A percentile compares a stretch with the other conserved stretches of the same genome.
phyloP scores from a whole-genome alignment of 2,329 filamentous ascomycete species.

The Bipolaris victoriae region DNA sequence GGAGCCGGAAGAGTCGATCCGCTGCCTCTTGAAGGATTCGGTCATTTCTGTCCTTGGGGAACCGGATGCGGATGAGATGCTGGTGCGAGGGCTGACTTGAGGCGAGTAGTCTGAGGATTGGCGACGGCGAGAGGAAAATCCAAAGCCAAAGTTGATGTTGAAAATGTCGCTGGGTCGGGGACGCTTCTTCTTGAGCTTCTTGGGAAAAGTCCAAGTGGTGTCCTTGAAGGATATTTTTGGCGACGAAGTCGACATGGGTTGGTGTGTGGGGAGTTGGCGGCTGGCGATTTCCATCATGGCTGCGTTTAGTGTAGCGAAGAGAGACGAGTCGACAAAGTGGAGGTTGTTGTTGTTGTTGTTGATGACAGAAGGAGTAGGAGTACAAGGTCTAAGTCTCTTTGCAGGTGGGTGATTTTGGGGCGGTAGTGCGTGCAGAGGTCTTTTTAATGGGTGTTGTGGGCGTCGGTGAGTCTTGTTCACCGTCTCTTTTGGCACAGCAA shows the following conservation, averaged over 20 bases:
- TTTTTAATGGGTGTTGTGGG: conserved; percentile 1
- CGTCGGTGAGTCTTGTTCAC: conserved; percentile 1
- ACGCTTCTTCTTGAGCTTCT: conserved; percentile 14
- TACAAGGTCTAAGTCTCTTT: background rate
- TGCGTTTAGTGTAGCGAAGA: conserved; percentile 10
- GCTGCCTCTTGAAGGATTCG: conserved; percentile 18
- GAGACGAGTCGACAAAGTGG: conserved; percentile 1
- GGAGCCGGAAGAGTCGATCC: conserved; percentile 17
- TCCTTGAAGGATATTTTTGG: conserved; percentile 6
- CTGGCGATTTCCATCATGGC: conserved; percentile 13
- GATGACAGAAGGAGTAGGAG: background rate
- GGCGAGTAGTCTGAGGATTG: conserved; percentile 16
- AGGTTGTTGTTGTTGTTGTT: background rate
- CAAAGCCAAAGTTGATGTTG: conserved; percentile 22
- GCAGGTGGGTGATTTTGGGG: background rate
- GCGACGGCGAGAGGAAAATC: conserved; percentile 8
- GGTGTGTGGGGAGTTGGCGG: conserved; percentile 5
- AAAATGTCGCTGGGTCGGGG: conserved; percentile 17
- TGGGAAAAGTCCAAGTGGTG: conserved; percentile 12
- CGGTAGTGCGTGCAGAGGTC: background rate
- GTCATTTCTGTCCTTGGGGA: conserved; percentile 1
- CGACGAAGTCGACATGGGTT: conserved; percentile 1
- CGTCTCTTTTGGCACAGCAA: background rate
- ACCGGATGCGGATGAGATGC: conserved; percentile 10
- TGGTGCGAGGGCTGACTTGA: conserved; percentile 21